Percentiles rank a stretch among this genome's conserved stretches.
phyloP scores from a whole-genome alignment of 306 rosid genomes.

The Lablab purpureus region DNA sequence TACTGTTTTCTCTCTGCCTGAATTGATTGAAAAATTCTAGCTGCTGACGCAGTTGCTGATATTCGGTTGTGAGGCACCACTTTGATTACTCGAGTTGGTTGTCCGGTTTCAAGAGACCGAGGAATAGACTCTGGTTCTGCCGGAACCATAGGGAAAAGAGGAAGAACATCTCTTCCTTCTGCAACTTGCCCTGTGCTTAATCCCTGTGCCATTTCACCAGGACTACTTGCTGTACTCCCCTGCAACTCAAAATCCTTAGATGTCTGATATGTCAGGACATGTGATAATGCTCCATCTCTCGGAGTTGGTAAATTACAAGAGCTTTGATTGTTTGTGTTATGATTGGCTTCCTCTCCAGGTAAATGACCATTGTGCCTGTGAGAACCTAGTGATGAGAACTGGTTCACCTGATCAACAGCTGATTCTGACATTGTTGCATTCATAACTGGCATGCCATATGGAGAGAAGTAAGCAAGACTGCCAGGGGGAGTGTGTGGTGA shows the following conservation, averaged over 20 bases:
- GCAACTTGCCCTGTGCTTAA: constrained; percentile 41
- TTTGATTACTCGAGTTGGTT: constrained; percentile 69
- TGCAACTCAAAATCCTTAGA: constrained; percentile 67
- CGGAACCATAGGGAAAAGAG: constrained; percentile 59
- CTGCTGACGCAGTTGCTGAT: constrained; percentile 90
- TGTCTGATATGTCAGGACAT: constrained; percentile 48
- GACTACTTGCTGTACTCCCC: constrained; percentile 73
- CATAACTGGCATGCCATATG: constrained; percentile 71
- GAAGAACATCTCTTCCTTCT: constrained; percentile 64
- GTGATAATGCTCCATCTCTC: constrained; percentile 51
- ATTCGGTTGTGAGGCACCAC: constrained; percentile 92
- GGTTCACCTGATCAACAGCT: constrained; percentile 64
- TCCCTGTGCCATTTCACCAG: constrained; percentile 57
- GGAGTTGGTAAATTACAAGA: constrained; percentile 54
- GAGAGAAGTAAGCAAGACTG: constrained; percentile 67
- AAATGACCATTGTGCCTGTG: constrained; percentile 41
- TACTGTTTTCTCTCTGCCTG: constrained; percentile 87
- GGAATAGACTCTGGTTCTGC: constrained; percentile 55
- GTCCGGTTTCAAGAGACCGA: constrained; percentile 55
- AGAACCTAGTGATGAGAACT: constrained; percentile 52
- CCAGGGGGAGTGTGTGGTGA: constrained; percentile 59
- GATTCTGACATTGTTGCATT: constrained; percentile 65
- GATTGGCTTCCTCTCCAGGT: constrained; percentile 48
- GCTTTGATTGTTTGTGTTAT: constrained; percentile 55
- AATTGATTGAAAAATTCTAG: constrained; percentile 89